These are phyloP conservation scores for Thoreauomyces humboldtii DNA, from an alignment of 192 early-diverging fungal species.

Conservation along the genomic window DNA sequence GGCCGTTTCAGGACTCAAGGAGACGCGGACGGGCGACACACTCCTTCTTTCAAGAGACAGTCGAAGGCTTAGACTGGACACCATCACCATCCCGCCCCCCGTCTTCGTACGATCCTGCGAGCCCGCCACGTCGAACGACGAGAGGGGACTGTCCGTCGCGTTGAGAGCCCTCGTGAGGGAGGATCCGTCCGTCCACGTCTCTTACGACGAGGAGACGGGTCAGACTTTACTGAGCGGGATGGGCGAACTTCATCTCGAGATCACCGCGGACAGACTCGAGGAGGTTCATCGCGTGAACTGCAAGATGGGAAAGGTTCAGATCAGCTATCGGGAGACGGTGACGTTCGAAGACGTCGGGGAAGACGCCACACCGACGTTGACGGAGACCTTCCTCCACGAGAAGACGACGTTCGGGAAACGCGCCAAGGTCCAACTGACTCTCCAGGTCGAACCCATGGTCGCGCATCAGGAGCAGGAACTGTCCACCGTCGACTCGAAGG, in stretches of 20 bases:
- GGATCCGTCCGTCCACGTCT: constrained; percentile 80
- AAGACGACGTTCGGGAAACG: constrained; percentile 71
- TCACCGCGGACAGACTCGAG: constrained; percentile 80
- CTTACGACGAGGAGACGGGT: constrained; percentile 77
- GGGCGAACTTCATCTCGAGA: constrained; percentile 94
- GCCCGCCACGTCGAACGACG: constrained; percentile 63
- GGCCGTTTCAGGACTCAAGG: constrained; percentile 78
- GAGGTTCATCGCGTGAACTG: constrained; percentile 75
- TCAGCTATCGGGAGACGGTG: constrained; percentile 82
- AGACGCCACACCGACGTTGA: constrained; percentile 3
- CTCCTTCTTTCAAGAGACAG: constrained; percentile 49
- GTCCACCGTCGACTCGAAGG: constrained; percentile 6
- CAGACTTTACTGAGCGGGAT: constrained; percentile 87
- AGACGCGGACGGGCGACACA: constrained; percentile 85
- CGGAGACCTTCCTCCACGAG: constrained; percentile 55
- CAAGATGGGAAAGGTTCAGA: constrained; percentile 79
- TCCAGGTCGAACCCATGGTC: constrained; percentile 51
- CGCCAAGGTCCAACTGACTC: constrained; percentile 52
- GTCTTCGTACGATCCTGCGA: constrained; percentile 72
- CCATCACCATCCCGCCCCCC: constrained; percentile 79
- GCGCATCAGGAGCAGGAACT: constrained; percentile 41
- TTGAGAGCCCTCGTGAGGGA: constrained; percentile 74
- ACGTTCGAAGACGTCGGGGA: constrained; percentile 21
- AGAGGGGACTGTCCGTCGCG: constrained; percentile 68
- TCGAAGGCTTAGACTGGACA: constrained; percentile 51